Evolutionary conservation across 768 basidiomycete species (phyloP).

Genomic region (Neoboletus subvelutipes): DNA sequence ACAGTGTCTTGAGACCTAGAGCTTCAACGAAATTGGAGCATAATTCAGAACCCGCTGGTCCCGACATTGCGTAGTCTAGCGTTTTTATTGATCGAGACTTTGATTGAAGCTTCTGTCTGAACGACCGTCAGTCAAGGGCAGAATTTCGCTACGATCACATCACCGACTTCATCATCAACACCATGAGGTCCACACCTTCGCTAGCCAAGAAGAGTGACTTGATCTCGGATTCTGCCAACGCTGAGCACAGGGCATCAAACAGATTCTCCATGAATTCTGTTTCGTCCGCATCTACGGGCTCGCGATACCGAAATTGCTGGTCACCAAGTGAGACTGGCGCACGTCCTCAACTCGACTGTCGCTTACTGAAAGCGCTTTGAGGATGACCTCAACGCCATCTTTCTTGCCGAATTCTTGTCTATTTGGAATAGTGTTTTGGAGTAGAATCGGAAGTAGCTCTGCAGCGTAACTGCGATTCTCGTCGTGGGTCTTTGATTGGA

Average conservation of each 20-base stretch:
- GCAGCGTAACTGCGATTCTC: constrained; percentile 94
- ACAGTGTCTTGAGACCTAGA: constrained; percentile 85
- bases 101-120: constrained; percentile 79
- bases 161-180: constrained; percentile 93
- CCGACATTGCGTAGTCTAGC: constrained; percentile 88
- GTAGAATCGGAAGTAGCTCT: constrained; percentile 87
- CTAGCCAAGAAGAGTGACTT: constrained; percentile 83
- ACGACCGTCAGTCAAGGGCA: background rate
- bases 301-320: constrained; percentile 83
- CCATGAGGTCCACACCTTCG: constrained; percentile 96
- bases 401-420: constrained; percentile 65
- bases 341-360: constrained; percentile 1
- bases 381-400: constrained; percentile 74
- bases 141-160: background rate
- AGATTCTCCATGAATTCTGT: constrained; percentile 97
- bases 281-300: constrained; percentile 87
- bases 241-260: constrained; percentile 88
- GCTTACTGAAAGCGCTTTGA: constrained; percentile 82
- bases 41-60: constrained; percentile 59
- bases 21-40: constrained; percentile 89
- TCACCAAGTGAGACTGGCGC: constrained; percentile 11
- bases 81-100: constrained; percentile 86
- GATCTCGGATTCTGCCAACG: constrained; percentile 72
- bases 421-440: constrained; percentile 73
- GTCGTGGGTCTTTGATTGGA: constrained; percentile 71